Base-by-base conservation (phyloP, 139 green algal genomes). In the Diplosphaera chodatii region DNA sequence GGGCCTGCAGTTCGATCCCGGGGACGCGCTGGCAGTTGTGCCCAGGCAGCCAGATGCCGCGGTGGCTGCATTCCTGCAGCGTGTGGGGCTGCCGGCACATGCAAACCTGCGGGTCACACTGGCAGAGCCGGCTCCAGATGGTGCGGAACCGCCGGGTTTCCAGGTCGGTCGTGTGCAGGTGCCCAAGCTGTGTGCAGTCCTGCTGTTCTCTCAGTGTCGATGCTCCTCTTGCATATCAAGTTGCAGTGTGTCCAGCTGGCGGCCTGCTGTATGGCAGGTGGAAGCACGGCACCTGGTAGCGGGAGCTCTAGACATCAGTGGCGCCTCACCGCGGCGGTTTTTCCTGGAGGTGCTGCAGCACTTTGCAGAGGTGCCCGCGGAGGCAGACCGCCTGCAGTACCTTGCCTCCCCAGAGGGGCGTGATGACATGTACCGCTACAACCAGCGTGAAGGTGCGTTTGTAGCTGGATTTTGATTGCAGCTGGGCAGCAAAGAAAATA, bases 321-420 rank as follows among this genome's bases (percentile, higher is more conserved):
- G 88, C 21, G 88, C 83, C 23, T 89, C 86, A 0, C 94, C 94
- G 0, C 70, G 93, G 25, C 82, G 91, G 20, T 92, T 87, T 74
- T 91, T 98, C 65, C 97, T 98, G 74, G 81, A 97, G 85, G 86
- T 89, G n/a, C 73, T 93, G 68, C 64, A 59, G 1, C 69, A 80
- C 63, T 95, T 88, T 64, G 82, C 87, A 0, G 59, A 40, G 0
- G 32, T 73, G 0, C 70, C 83, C 59, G 30, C 78, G 30, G 88
- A 98, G 75, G 67, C 62, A 22, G 93, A 97, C 55, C 83, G 91
- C 22, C 83, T 99, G 64, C 48, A 74, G 29, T 89, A 96, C 84
- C 95, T 98, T 71, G 82, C 82, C 18, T 90, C 84, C 23, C 68
- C 88, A 1, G 85, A 88, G 34, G 91, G 91, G 15, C 77, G 87